Evolutionary conservation across 495 filamentous ascomycete genomes (phyloP).

Genomic region (Xylaria bambusicola): DNA sequence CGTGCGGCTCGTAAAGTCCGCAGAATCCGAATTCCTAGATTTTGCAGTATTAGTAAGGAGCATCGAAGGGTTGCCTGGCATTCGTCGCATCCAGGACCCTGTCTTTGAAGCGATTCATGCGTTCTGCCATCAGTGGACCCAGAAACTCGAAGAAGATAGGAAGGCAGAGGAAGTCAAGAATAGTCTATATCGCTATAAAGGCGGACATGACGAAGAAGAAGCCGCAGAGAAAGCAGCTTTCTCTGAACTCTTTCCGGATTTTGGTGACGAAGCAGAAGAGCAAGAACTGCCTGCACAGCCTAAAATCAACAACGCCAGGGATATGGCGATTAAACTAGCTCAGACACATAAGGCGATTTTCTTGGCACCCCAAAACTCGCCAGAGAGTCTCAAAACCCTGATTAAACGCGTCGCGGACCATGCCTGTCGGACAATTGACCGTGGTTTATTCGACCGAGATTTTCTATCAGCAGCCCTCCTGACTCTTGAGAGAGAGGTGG

Average conservation of each 20-base stretch:
- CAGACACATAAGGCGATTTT: constrained; percentile 53
- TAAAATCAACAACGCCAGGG: constrained; percentile 36
- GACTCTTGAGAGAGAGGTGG: constrained; percentile 58
- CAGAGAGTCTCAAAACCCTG: constrained; percentile 40
- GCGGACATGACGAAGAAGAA: constrained; percentile 70
- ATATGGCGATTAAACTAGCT: constrained; percentile 48
- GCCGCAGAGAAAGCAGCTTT: constrained; percentile 78
- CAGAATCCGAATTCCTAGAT: constrained; percentile 50
- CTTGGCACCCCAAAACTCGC: constrained; percentile 34
- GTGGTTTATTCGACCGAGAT: constrained; percentile 36
- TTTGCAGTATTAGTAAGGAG: constrained; percentile 41
- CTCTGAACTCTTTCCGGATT: constrained; percentile 77
- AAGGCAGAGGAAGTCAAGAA: constrained; percentile 67
- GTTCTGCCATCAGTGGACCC: constrained; percentile 78
- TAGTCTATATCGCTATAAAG: constrained; percentile 79
- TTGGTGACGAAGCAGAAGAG: constrained; percentile 51
- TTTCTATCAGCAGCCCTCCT: constrained; percentile 68
- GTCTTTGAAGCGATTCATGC: constrained; percentile 60
- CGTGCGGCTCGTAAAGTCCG: constrained; percentile 32
- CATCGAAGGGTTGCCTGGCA: constrained; percentile 40
- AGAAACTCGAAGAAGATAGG: constrained; percentile 70
- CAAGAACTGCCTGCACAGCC: constrained; percentile 25
- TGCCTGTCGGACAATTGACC: constrained; percentile 36
- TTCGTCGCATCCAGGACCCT: constrained; percentile 39
- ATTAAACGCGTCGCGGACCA: constrained; percentile 41